phyloP scores from a whole-genome alignment of 1,139 yeast genomes.

The Yamadazyma trypodendri region DNA sequence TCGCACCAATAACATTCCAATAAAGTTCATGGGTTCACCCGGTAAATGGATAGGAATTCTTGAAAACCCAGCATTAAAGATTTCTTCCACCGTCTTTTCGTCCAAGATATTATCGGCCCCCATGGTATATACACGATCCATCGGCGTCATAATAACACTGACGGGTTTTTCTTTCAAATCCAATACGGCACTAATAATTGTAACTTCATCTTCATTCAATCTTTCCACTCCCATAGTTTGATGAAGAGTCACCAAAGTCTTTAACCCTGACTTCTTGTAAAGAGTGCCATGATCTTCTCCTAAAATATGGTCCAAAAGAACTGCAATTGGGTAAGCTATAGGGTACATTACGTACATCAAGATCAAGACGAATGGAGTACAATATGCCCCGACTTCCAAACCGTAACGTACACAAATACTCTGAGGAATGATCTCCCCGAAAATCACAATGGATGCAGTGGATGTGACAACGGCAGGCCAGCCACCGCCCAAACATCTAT shows the following conservation, averaged over 20 bases:
- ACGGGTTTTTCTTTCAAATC: conserved; percentile 93
- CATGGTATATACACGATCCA: conserved; percentile 86
- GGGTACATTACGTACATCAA: conserved; percentile 93
- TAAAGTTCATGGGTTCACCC: conserved; percentile 83
- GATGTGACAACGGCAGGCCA: conserved; percentile 95
- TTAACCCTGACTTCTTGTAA: conserved; percentile 88
- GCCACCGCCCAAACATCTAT: conserved; percentile 92
- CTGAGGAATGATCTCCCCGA: conserved; percentile 97
- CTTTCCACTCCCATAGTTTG: conserved; percentile 95
- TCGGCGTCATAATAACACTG: conserved; percentile 88
- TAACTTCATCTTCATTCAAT: conserved; percentile 90
- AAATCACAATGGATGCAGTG: conserved; percentile 87
- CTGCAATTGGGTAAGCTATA: conserved; percentile 86
- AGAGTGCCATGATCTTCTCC: conserved; percentile 98
- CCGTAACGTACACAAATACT: conserved; percentile 92
- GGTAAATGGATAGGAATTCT: conserved; percentile 96
- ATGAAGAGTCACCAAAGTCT: conserved; percentile 89
- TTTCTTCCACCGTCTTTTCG: conserved; percentile 82
- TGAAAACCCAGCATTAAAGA: conserved; percentile 91
- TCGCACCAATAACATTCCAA: conserved; percentile 92
- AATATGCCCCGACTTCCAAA: conserved; percentile 83
- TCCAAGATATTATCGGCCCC: conserved; percentile 81
- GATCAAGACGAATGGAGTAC: conserved; percentile 80
- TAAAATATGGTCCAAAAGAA: conserved; percentile 72
- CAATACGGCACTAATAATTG: conserved; percentile 89